Base-by-base conservation (phyloP, 371 early-diverging fungal genomes). In the Batrachochytrium dendrobatidis region DNA sequence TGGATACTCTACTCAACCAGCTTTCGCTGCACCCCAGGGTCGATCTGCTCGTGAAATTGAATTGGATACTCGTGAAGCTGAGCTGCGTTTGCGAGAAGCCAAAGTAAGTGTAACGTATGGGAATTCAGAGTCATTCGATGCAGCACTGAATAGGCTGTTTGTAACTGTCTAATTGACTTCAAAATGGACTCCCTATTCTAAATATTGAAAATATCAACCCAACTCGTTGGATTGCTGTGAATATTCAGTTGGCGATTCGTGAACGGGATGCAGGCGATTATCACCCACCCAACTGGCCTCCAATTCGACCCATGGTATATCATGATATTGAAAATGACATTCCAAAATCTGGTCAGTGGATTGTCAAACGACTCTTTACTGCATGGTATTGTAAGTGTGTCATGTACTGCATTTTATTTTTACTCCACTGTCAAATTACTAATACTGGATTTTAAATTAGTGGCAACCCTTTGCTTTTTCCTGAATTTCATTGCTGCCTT, bases 311-410 rank as follows among this genome's bases (percentile, higher is more conserved):
- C 26, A 34, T 54, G 34, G 25, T 71, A 1, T 71, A 71, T 34
- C 72, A 72, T 48, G 67, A 68, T 52, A 72, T 72, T 32, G 58
- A 64, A 25, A 60, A 63, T 2, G 72, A 72, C 45, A 72, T 72
- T 45, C 72, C 72, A 1, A 53, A 60, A 29, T 30, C 44, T 1
- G 69, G 69, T 7, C 56, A 62, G 24, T 63, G 65, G 65, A 57
- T 72, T 15, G 72, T 72, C 18, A 72, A 66, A 49, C 33, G 72
- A 6, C 34, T 72, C 3, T 72, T 64, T 51, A 26, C 18, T 10
- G 65, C 58, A 2, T 68, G 61, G 64, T 45, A 34, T 12, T 32
- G 67, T 66, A 58, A 53, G 68, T 39, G 35, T 17, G 7, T 5
- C 12, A 17, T 54, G 3, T 8, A 10, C 17, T 3, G 10, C 20